These are phyloP conservation scores for Fusarium sp. DNA, from an alignment of 2,329 filamentous ascomycete genomes.

Conservation along the genomic window DNA sequence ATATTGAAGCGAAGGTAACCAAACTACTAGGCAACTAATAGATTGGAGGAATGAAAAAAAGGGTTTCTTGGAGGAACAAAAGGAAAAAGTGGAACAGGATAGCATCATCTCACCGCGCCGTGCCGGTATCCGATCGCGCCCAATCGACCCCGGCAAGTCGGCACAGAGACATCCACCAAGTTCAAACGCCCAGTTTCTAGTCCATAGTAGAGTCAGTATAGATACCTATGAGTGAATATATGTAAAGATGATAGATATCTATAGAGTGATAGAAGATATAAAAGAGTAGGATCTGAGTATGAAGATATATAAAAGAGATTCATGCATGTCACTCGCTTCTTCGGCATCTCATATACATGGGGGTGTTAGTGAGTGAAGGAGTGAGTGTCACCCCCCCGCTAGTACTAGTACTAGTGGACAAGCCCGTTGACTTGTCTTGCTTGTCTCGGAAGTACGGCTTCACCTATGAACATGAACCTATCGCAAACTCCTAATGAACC, in stretches of 20 bases:
- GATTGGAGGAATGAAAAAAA: neutral
- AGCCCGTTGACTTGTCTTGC: slow-evolving; percentile 8
- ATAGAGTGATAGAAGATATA: no score
- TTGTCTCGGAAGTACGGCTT: slow-evolving; percentile 49
- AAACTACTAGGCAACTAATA: neutral
- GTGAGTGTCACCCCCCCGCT: neutral
- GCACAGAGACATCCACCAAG: slow-evolving; percentile 45
- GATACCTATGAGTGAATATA: no score
- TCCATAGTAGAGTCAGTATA: neutral
- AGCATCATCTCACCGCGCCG: slow-evolving; percentile 48
- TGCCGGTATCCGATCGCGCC: slow-evolving; percentile 48
- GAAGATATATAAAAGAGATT: neutral
- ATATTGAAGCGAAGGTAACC: neutral
- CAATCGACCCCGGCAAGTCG: slow-evolving; percentile 49
- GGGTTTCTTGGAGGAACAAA: neutral
- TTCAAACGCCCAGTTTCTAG: slow-evolving; percentile 28
- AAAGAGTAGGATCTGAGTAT: neutral
- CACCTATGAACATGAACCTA: slow-evolving; percentile 22
- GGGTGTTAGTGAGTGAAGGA: no score
- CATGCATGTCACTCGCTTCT: slow-evolving; percentile 32
- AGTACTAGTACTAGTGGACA: slow-evolving; percentile 17
- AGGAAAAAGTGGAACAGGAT: slow-evolving; percentile 38
- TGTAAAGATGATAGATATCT: no score
- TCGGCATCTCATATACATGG: slow-evolving; percentile 29
- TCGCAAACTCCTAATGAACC: slow-evolving; percentile 10